Conservation (phyloP, 805 yeast genomes). For the Candida namnaoensis region DNA sequence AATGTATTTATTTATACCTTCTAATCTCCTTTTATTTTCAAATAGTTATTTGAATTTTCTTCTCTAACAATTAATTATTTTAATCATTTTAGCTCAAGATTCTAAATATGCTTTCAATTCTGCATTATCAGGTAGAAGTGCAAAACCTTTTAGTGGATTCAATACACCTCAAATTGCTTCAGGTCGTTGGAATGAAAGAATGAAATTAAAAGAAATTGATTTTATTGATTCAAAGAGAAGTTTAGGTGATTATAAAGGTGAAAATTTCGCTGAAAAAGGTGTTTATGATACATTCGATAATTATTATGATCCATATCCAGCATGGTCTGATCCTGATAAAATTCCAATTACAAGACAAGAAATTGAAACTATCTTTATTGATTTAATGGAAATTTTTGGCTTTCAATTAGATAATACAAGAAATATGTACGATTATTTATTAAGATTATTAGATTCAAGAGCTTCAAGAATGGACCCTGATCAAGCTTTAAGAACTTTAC, state of each 20-base stretch:
- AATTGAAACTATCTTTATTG: slow-evolving; percentile 48
- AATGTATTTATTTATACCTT: too few relatives aligned
- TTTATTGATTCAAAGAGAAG: slow-evolving; percentile 5
- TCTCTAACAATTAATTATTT: too few relatives aligned
- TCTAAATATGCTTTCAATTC: slow-evolving; percentile 14
- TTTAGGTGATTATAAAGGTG: slow-evolving; percentile 20
- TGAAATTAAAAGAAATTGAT: slow-evolving; percentile 23
- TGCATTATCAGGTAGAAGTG: slow-evolving; percentile 20
- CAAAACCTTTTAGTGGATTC: slow-evolving; percentile 87
- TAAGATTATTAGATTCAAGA: slow-evolving; percentile 58
- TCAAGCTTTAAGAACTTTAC: slow-evolving; percentile 50
- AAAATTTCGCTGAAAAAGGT: slow-evolving; percentile 28
- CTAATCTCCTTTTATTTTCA: too few relatives aligned
- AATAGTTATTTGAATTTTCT: too few relatives aligned
- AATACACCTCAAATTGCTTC: slow-evolving; percentile 87
- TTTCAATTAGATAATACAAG: slow-evolving; percentile 59
- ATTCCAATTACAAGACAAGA: slow-evolving; percentile 43
- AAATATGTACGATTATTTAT: slow-evolving; percentile 59
- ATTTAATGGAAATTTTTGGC: slow-evolving; percentile 48
- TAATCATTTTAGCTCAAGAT: slow-evolving; percentile 5
- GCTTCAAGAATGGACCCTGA: slow-evolving; percentile 54
- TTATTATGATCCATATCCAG: slow-evolving; percentile 40
- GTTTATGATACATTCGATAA: slow-evolving; percentile 33
- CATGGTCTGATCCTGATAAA: slow-evolving; percentile 33
- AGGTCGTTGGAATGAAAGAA: slow-evolving; percentile 45